These are phyloP conservation scores for Truncatella angustata DNA, from an alignment of 2,329 filamentous ascomycete species.

Conservation along the genomic window DNA sequence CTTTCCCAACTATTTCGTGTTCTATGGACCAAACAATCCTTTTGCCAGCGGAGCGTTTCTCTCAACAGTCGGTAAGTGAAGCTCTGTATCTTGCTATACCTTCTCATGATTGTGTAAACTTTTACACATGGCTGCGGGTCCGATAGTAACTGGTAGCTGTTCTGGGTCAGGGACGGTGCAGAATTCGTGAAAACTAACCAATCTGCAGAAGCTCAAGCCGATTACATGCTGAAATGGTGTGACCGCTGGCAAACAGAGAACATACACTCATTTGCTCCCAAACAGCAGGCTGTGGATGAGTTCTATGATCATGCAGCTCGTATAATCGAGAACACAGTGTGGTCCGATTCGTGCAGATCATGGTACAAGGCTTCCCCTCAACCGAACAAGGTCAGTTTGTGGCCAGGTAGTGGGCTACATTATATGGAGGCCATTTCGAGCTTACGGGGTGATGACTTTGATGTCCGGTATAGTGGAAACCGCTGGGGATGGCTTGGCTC, in stretches of 20 bases:
- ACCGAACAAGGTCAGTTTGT: conserved; percentile 7
- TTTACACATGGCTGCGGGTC: not conserved
- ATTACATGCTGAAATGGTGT: conserved; percentile 15
- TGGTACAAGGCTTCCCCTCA: conserved; percentile 13
- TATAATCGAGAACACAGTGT: conserved; percentile 25
- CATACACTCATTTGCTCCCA: conserved; percentile 13
- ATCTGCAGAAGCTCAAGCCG: conserved; percentile 1
- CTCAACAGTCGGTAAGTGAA: not conserved
- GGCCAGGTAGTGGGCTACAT: not conserved
- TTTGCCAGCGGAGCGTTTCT: not conserved
- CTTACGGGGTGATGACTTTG: not conserved
- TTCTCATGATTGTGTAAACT: conserved; percentile 15
- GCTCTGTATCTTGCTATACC: conserved; percentile 31
- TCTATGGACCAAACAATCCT: not conserved
- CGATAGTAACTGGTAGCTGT: not conserved
- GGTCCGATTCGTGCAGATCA: conserved; percentile 16
- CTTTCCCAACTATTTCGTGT: conserved; percentile 8
- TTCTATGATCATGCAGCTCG: conserved; percentile 23
- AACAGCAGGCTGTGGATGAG: conserved; percentile 20
- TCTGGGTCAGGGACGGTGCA: not conserved
- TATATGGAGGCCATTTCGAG: not conserved
- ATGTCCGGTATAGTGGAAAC: not conserved
- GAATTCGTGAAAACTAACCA: not conserved
- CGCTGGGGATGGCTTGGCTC: not conserved
- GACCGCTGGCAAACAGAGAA: conserved; percentile 16